Evolutionary conservation across 1,284 basidiomycete species (phyloP).

Genomic region (Puccinia novopanici): DNA sequence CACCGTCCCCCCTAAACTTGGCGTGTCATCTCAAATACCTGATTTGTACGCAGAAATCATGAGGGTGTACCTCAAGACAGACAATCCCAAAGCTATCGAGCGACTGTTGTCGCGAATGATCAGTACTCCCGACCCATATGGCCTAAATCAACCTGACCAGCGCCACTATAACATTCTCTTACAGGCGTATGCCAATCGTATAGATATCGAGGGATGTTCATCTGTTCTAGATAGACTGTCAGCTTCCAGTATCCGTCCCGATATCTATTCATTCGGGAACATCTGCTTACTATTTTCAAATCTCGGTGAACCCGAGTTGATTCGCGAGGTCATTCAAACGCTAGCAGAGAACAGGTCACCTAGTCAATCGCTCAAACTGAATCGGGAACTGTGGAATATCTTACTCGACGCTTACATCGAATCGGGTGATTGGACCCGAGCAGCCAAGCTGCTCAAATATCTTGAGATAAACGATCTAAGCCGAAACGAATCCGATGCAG

Average conservation of each 20-base stretch:
- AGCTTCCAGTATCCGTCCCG: constrained; percentile 63
- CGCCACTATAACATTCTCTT: constrained; percentile 69
- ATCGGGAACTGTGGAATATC: constrained; percentile 69
- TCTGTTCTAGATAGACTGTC: constrained; percentile 70
- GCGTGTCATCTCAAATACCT: constrained; percentile 16
- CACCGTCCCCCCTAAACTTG: constrained; percentile 13
- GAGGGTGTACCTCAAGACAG: constrained; percentile 33
- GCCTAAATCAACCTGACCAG: constrained; percentile 62
- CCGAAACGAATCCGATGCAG: constrained; percentile 61
- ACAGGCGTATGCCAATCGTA: constrained; percentile 66
- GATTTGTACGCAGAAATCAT: constrained; percentile 49
- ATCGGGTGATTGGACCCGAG: constrained; percentile 75
- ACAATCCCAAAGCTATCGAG: constrained; percentile 25
- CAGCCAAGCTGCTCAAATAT: constrained; percentile 73
- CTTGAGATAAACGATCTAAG: constrained; percentile 62
- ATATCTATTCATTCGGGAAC: constrained; percentile 68
- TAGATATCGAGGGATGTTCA: constrained; percentile 66
- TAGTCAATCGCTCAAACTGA: constrained; percentile 65
- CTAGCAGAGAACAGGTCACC: constrained; percentile 61
- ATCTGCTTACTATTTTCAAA: constrained; percentile 72
- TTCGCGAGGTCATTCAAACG: constrained; percentile 69
- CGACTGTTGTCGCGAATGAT: constrained; percentile 30
- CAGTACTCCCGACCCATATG: constrained; percentile 9
- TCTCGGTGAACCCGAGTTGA: constrained; percentile 69
- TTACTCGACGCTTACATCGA: constrained; percentile 83